Evolutionary conservation across 495 filamentous ascomycete genomes (phyloP), one percentile per base, ranked within the genome.

Genomic region (Xylaria curta): DNA sequence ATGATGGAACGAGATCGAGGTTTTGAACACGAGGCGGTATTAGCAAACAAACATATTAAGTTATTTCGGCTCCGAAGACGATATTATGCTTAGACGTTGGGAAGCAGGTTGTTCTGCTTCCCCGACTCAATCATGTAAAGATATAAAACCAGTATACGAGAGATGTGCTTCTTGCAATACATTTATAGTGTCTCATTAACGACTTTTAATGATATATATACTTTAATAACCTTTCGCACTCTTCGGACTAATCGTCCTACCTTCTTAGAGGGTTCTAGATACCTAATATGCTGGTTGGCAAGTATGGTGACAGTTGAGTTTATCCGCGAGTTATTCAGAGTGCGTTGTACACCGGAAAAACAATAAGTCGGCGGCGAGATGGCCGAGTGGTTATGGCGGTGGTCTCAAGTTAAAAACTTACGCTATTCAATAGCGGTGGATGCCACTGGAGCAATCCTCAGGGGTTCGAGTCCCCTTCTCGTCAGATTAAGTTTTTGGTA

Each of bases 321-420:
- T 3, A 31, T 31, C 28, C 28, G 28, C 28, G 28, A 31, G 28
- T 31, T 31, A 31, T 31, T 31, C 28, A 31, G 28, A 31, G 3
- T 31, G 28, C 28, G 28, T 31, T 3, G 28, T 31, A 31, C 28
- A 31, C 28, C 28, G 28, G 3, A 31, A 31, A 31, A 31, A 31
- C 3, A 31, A 31, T 3, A 31, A 31, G 28, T 31, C 28, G 28
- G 28, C 13, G 75, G 68, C 70, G 75, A 53, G 73, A 72, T 76
- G 75, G 75, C 75, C 75, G 75, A 76, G 75, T 76, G 75, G 75
- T 76, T 76, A 75, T 73, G 75, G 75, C 75, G 75, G 75, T 71
- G 76, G 73, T 75, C 76, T 77, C 76, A 75, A 78, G 76, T 76
- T 70, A n/a, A 28, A 31, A 38, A 68, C 47, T 75, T 76, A 42